Conservation (phyloP, 805 yeast genomes). For the Myxozyma geophila region DNA sequence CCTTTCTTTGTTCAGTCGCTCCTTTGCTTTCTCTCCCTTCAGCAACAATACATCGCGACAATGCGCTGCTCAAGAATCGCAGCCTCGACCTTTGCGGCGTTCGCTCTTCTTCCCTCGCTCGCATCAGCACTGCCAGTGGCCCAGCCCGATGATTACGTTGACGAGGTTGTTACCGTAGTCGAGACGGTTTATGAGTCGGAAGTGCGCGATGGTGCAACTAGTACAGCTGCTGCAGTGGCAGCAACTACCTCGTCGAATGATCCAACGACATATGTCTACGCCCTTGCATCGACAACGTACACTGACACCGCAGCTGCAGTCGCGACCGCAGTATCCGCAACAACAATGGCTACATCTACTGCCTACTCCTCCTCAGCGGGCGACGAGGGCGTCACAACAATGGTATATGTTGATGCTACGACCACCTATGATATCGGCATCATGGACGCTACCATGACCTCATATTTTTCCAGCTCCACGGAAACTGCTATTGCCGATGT, state of each 20-base stretch:
- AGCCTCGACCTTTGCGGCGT: not conserved
- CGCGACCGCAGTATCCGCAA: not conserved
- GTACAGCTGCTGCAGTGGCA: not conserved
- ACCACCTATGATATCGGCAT: slow-evolving; percentile 10
- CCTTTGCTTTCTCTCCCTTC: not conserved
- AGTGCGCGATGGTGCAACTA: not conserved
- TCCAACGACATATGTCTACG: not conserved
- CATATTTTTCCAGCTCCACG: not conserved
- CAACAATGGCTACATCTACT: not conserved
- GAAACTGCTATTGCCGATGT: not conserved
- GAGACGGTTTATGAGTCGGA: slow-evolving; percentile 1
- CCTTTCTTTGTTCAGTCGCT: not conserved
- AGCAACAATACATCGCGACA: not conserved
- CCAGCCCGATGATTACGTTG: not conserved
- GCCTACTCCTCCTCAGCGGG: not conserved
- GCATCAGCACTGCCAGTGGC: slow-evolving; percentile 4
- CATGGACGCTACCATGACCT: slow-evolving; percentile 13
- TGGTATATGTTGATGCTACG: slow-evolving; percentile 8
- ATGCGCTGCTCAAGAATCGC: slow-evolving; percentile 3
- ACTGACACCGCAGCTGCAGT: not conserved
- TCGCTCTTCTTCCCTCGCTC: not conserved
- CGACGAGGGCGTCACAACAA: slow-evolving; percentile 1
- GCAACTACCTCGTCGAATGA: slow-evolving; percentile 1
- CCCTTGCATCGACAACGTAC: slow-evolving; percentile 5
- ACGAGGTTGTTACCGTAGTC: slow-evolving; percentile 1